phyloP scores from a whole-genome alignment of 768 basidiomycete species.

The Tricholoma bakamatsutake region DNA sequence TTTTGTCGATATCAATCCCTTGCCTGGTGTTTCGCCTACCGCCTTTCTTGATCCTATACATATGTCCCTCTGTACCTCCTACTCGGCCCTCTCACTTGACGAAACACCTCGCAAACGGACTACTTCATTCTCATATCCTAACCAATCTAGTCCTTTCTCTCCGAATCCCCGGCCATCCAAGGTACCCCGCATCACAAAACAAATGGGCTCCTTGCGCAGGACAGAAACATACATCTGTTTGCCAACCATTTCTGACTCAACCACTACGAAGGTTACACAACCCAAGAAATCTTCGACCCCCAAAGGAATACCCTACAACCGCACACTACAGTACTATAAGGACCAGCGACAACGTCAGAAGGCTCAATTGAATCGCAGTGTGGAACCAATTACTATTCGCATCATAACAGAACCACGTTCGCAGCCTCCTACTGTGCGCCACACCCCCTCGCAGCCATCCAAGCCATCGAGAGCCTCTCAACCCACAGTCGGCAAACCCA shows the following conservation, averaged over 20 bases:
- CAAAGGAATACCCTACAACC: conserved; percentile 27
- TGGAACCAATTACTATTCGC: conserved; percentile 20
- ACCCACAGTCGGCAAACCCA: conserved; percentile 19
- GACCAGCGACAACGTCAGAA: conserved; percentile 43
- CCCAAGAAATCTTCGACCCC: not conserved
- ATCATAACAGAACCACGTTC: conserved; percentile 18
- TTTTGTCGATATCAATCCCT: conserved; percentile 16
- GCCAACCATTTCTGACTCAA: conserved; percentile 4
- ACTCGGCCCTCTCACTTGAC: conserved; percentile 10
- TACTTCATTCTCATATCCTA: conserved; percentile 37
- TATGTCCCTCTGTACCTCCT: conserved; percentile 17
- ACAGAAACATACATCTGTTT: conserved; percentile 50
- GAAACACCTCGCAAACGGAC: conserved; percentile 40
- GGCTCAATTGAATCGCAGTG: conserved; percentile 18
- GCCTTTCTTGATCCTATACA: conserved; percentile 9
- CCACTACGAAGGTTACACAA: conserved; percentile 7
- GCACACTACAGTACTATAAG: conserved; percentile 40
- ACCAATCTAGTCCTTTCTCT: conserved; percentile 11
- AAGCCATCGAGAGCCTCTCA: conserved; percentile 11
- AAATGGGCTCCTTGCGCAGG: conserved; percentile 41
- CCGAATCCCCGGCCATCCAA: conserved; percentile 33
- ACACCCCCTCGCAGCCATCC: conserved; percentile 5
- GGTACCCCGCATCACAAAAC: conserved; percentile 25
- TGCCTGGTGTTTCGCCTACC: conserved; percentile 2
- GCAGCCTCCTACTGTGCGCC: conserved; percentile 14